These are phyloP conservation scores for Colletotrichum gloeosporioides DNA, from an alignment of 2,329 filamentous ascomycete genomes.

Conservation along the genomic window DNA sequence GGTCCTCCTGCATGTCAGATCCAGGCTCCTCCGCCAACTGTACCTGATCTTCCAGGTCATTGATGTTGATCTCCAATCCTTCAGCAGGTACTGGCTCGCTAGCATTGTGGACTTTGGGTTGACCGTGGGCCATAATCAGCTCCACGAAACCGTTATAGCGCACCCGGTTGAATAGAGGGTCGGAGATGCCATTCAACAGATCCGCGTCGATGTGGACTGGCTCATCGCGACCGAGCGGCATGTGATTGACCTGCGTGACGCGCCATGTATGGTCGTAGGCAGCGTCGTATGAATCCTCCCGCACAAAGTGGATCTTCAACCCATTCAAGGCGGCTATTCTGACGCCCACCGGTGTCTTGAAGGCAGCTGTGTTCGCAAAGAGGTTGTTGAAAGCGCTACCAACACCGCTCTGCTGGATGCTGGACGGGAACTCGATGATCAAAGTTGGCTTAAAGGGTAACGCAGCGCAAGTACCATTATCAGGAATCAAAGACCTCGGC, in stretches of 20 bases:
- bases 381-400: conserved; percentile 47
- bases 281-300: conserved; percentile 55
- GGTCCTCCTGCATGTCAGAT: conserved; percentile 25
- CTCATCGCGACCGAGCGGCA: conserved; percentile 86
- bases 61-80: conserved; percentile 8
- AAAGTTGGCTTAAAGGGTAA: conserved; percentile 76
- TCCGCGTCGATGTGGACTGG: conserved; percentile 81
- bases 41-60: conserved; percentile 19
- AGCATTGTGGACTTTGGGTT: conserved; percentile 28
- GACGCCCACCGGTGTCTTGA: conserved; percentile 28
- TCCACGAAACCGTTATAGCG: conserved; percentile 77
- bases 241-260: conserved; percentile 81
- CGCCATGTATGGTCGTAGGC: conserved; percentile 60
- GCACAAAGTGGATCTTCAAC: conserved; percentile 70
- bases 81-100: conserved; percentile 22
- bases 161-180: conserved; percentile 83
- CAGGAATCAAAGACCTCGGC: conserved; percentile 74
- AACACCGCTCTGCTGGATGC: conserved; percentile 38
- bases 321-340: conserved; percentile 52
- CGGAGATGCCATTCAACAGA: conserved; percentile 76
- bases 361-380: conserved; percentile 37
- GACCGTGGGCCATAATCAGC: conserved; percentile 66
- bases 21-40: conserved; percentile 10
- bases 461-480: conserved; percentile 77
- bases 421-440: conserved; percentile 65